phyloP scores from a whole-genome alignment of 495 filamentous ascomycete species.

The Platismatia glauca region DNA sequence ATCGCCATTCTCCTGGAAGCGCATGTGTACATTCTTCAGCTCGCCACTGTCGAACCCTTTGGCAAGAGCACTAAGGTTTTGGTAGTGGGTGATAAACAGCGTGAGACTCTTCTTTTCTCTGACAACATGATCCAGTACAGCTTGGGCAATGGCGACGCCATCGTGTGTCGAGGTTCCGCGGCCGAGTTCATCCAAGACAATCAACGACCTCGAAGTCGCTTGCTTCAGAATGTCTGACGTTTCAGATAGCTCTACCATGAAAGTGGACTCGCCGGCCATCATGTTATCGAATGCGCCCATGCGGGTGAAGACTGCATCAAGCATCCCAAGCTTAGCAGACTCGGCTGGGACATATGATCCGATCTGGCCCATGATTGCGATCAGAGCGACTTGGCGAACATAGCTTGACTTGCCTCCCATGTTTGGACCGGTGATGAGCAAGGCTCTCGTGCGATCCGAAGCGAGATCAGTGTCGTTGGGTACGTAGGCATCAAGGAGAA shows the following conservation, averaged over 20 bases:
- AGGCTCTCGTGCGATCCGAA: constrained; percentile 54
- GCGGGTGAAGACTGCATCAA: constrained; percentile 88
- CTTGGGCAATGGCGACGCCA: constrained; percentile 90
- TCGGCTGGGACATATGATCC: constrained; percentile 86
- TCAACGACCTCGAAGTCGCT: constrained; percentile 69
- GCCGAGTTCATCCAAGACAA: constrained; percentile 93
- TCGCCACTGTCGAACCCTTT: constrained; percentile 51
- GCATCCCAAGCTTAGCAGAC: constrained; percentile 63
- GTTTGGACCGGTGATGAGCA: constrained; percentile 93
- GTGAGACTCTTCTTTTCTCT: constrained; percentile 63
- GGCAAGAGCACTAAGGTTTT: constrained; percentile 65
- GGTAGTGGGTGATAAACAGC: constrained; percentile 96
- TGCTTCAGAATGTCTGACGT: constrained; percentile 83
- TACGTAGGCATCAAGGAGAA: constrained; percentile 79
- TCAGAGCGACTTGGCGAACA: constrained; percentile 83
- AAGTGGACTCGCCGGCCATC: constrained; percentile 88
- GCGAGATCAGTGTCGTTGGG: constrained; percentile 75
- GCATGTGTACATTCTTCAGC: constrained; percentile 75
- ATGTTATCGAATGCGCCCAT: constrained; percentile 98
- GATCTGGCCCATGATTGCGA: constrained; percentile 89
- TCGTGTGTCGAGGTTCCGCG: constrained; percentile 90
- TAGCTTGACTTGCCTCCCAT: constrained; percentile 98
- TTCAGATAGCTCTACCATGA: constrained; percentile 95
- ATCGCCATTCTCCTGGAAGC: constrained; percentile 52
- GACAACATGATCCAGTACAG: constrained; percentile 80